Conservation (phyloP, 495 filamentous ascomycete species). For the Tuber borchii region DNA sequence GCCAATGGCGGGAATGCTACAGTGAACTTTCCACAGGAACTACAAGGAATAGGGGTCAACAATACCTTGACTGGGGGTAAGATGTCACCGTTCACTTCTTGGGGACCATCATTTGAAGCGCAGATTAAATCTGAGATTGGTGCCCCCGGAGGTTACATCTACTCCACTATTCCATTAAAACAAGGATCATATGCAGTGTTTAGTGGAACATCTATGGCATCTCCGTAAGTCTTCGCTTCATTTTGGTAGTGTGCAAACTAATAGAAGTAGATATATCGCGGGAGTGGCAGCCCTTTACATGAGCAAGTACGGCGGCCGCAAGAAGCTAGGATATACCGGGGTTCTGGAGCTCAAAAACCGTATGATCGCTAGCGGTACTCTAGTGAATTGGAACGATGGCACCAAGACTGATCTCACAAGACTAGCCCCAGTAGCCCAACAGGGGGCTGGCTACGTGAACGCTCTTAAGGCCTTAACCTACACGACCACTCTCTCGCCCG, state of each 20-base stretch:
- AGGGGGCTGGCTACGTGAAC: constrained; percentile 54
- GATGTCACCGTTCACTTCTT: constrained; percentile 51
- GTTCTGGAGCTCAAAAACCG: constrained; percentile 42
- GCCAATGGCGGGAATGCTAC: constrained; percentile 46
- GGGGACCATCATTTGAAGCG: constrained; percentile 54
- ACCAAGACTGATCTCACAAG: constrained; percentile 39
- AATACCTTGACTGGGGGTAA: constrained; percentile 47
- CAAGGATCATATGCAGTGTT: constrained; percentile 45
- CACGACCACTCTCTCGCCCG: constrained; percentile 50
- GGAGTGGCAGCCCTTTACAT: constrained; percentile 52
- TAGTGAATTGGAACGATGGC: constrained; percentile 50
- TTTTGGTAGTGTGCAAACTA: background rate
- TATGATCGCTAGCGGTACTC: constrained; percentile 44
- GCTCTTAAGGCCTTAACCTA: constrained; percentile 54
- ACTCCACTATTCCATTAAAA: constrained; percentile 53
- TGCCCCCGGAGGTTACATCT: constrained; percentile 52
- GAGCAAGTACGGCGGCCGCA: constrained; percentile 46
- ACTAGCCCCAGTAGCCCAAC: constrained; percentile 53
- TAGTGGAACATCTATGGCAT: constrained; percentile 55
- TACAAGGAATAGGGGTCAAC: constrained; percentile 11
- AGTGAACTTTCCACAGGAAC: constrained; percentile 40
- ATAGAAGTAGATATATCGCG: constrained; percentile 43
- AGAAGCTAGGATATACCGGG: constrained; percentile 44
- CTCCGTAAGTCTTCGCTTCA: constrained; percentile 40
- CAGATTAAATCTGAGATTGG: constrained; percentile 52